Base-by-base conservation (phyloP, 768 basidiomycete genomes). In the Saitozyma sp. region DNA sequence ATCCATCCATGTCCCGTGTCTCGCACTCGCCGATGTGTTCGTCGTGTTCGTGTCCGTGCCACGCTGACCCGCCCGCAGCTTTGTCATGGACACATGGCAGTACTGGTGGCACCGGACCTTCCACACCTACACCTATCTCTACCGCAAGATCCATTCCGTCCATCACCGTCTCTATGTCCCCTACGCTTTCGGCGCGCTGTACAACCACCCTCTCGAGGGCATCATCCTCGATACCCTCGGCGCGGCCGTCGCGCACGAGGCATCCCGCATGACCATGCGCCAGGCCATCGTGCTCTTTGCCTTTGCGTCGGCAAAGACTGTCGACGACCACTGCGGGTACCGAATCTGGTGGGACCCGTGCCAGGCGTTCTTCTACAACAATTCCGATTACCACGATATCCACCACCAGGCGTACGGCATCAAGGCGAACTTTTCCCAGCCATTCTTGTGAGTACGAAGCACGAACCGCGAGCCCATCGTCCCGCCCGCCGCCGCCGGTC, bases 121-220 rank as follows among this genome's bases (percentile, higher is more conserved):
- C 88, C 96, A 98, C 81, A 81, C 85, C 70, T 91, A 91, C 83
- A 89, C 87, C 68, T 97, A 85, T 80, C 83, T 98, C 40, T 99
- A 95, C 82, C 89, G 87, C 67, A 86, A 90, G 57, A 83, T 97
- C 66, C 96, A 99, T 79, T 92, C 91, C 0, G 88, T 89, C 80
- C 96, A 99, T 79, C 96, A 99, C 78, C 85, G 92, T 9, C 86
- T 99, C 8, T 95, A 98, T 77, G 92, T 95, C 8, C 94, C 96
- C 0, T 98, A 96, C 75, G 92, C 96, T 0, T 99, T 89, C 72
- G 96, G 96, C 16, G 89, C 96, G 17, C 83, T 98, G 6, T 99
- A 99, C 84, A 99, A 98, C 79, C 95, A 98, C 77, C 94, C 94
- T 0, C 70, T 98, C 42, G 96, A 99, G 76, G 96, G 94, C 1